These are phyloP conservation scores for Flaveria robusta DNA, from an alignment of 129 eudicot genomes.

Conservation along the genomic window DNA sequence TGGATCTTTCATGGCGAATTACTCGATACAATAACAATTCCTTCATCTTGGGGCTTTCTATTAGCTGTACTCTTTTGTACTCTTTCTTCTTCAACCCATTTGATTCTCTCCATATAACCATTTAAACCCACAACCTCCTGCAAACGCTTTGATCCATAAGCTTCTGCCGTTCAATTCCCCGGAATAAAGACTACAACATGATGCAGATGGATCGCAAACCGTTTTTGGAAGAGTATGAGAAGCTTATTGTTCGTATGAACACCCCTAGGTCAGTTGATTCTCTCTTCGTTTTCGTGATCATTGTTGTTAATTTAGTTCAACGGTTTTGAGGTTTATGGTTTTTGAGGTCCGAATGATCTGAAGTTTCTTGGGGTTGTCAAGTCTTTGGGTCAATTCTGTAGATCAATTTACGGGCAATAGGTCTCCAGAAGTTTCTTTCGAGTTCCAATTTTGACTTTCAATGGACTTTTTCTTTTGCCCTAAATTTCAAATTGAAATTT, in stretches of 20 bases:
- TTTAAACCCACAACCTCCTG: background rate
- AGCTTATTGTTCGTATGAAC: conserved; percentile 77
- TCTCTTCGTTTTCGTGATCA: background rate
- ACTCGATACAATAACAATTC: background rate
- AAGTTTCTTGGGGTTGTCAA: background rate
- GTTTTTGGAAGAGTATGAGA: conserved; percentile 76
- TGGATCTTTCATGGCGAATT: conserved; percentile 1
- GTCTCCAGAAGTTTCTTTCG: conserved; percentile 28
- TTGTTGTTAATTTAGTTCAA: too few relatives aligned
- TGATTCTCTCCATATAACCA: background rate
- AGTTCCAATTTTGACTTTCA: conserved; percentile 35
- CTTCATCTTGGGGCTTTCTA: conserved; percentile 20
- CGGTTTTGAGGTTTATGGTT: background rate
- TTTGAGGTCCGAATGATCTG: background rate
- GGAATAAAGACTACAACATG: conserved; percentile 13
- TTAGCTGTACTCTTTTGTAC: conserved; percentile 15
- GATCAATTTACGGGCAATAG: background rate
- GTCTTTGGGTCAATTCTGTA: too few relatives aligned
- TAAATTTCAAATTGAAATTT: conserved; percentile 10
- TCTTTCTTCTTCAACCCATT: background rate
- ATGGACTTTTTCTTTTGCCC: too few relatives aligned
- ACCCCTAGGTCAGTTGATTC: conserved; percentile 60
- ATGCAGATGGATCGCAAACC: conserved; percentile 70
- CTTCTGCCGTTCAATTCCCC: background rate
- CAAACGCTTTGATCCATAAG: background rate